These are phyloP conservation scores for Podila verticillata DNA, from an alignment of 192 early-diverging fungal genomes.

Conservation along the genomic window DNA sequence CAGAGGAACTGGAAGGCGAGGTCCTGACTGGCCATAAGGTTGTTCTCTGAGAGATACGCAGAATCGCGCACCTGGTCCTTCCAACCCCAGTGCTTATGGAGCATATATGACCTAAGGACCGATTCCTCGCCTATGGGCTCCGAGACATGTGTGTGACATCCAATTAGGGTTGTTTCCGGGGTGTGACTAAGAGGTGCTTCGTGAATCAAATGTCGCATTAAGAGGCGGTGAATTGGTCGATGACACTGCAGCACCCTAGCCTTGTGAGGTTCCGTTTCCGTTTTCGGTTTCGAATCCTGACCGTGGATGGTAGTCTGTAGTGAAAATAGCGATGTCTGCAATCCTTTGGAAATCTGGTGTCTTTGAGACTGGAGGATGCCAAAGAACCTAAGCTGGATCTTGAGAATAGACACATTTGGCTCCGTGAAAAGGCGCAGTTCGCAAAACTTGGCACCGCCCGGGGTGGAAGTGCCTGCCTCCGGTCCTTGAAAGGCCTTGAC, in stretches of 20 bases:
- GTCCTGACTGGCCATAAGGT: slow-evolving; percentile 50
- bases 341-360: slow-evolving; percentile 2
- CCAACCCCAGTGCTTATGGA: slow-evolving; percentile 62
- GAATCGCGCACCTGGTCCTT: slow-evolving; percentile 52
- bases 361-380: slow-evolving; percentile 18
- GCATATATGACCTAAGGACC: slow-evolving; percentile 61
- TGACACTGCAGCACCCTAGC: slow-evolving; percentile 23
- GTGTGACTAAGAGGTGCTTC: slow-evolving; percentile 22
- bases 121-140: slow-evolving; percentile 50
- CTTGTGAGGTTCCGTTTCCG: slow-evolving; percentile 14
- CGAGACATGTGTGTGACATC: slow-evolving; percentile 36
- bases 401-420: slow-evolving; percentile 28
- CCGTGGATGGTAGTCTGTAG: slow-evolving; percentile 13
- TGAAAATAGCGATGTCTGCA: slow-evolving; percentile 11
- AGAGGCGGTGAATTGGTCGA: slow-evolving; percentile 52
- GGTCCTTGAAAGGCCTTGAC: slow-evolving; percentile 34
- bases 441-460: slow-evolving; percentile 33
- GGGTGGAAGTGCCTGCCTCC: slow-evolving; percentile 14
- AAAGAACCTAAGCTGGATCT: slow-evolving; percentile 36
- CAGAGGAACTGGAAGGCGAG: slow-evolving; percentile 63
- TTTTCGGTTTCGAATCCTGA: slow-evolving; percentile 4
- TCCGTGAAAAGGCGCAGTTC: slow-evolving; percentile 46
- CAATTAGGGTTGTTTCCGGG: slow-evolving; percentile 15
- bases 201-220: slow-evolving; percentile 57
- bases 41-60: slow-evolving; percentile 37